phyloP scores from a whole-genome alignment of 2,329 filamentous ascomycete species.

The Fusarium anthophilum region DNA sequence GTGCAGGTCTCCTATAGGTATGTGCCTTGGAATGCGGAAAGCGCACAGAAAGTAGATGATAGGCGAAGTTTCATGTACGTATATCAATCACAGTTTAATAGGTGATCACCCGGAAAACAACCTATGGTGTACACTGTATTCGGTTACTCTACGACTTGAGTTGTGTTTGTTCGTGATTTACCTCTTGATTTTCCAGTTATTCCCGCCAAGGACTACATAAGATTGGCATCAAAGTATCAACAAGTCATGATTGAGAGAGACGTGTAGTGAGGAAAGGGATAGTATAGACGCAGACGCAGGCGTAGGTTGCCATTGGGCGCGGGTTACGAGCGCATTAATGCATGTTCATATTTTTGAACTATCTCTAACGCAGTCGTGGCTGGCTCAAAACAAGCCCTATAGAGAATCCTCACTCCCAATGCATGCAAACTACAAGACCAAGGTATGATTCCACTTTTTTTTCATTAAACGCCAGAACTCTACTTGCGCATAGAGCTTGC shows the following conservation, averaged over 20 bases:
- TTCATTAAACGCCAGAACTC: conserved; percentile 53
- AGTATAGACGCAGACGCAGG: conserved; percentile 1
- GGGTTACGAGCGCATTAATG: conserved; percentile 44
- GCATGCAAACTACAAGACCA: conserved; percentile 54
- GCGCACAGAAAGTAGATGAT: conserved; percentile 11
- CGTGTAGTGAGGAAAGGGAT: not conserved
- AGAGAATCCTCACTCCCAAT: conserved; percentile 53
- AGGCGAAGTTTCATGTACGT: conserved; percentile 28
- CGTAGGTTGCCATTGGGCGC: conserved; percentile 17
- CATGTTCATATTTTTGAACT: conserved; percentile 49
- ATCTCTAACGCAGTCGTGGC: conserved; percentile 52
- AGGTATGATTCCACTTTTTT: conserved; percentile 49
- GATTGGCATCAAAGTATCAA: not conserved
- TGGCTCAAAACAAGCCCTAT: conserved; percentile 44
- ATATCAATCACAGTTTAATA: conserved; percentile 15
- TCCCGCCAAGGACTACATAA: not conserved
- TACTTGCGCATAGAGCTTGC: conserved; percentile 96
- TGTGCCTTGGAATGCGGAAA: conserved; percentile 15
- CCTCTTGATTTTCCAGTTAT: not conserved
- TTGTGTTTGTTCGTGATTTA: not conserved
- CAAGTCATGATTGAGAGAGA: not conserved
- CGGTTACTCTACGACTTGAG: not conserved
- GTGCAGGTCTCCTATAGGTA: conserved; percentile 47
- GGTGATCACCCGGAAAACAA: conserved; percentile 11
- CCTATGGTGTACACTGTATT: not conserved